Percentiles rank a stretch among this genome's conserved stretches.
Evolutionary conservation across 192 early-diverging fungal genomes (phyloP).

Genomic region (Mortierella claussenii): DNA sequence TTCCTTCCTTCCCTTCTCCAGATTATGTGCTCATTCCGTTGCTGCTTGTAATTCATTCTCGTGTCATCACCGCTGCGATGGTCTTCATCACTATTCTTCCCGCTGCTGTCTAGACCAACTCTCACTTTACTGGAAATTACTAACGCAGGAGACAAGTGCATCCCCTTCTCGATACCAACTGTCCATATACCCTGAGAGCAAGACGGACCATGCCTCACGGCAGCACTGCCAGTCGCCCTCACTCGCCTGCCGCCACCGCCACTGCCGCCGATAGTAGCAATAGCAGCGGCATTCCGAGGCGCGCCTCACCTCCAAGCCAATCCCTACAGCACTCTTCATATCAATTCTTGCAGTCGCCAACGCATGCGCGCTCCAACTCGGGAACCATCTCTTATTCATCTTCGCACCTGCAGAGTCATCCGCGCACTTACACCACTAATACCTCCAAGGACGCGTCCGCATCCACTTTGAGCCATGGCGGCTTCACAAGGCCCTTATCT

Average conservation of each 20-base stretch:
- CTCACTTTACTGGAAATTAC: too few species aligned
- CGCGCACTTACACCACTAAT: too few species aligned
- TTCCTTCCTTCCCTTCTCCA: too few species aligned
- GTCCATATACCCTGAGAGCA: too few species aligned
- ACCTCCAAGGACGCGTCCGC: slow-evolving; percentile 7
- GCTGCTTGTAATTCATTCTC: too few species aligned
- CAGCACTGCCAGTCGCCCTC: background rate
- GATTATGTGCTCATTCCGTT: too few species aligned
- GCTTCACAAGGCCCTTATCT: background rate
- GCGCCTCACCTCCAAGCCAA: slow-evolving; percentile 2
- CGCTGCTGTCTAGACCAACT: too few species aligned
- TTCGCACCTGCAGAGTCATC: background rate
- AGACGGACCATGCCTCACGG: too few species aligned
- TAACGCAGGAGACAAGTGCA: too few species aligned
- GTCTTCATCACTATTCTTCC: too few species aligned
- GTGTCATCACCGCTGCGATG: too few species aligned
- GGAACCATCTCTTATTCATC: background rate
- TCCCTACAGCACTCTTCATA: slow-evolving; percentile 1
- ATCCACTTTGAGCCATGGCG: background rate
- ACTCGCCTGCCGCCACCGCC: background rate
- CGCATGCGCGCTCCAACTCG: slow-evolving; percentile 41
- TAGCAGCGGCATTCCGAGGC: background rate
- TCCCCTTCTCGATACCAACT: too few species aligned
- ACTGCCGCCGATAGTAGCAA: background rate
- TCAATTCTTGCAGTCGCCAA: slow-evolving; percentile 31